Evolutionary conservation across 495 filamentous ascomycete genomes (phyloP).

Genomic region (Tuber microsphaerosporum): DNA sequence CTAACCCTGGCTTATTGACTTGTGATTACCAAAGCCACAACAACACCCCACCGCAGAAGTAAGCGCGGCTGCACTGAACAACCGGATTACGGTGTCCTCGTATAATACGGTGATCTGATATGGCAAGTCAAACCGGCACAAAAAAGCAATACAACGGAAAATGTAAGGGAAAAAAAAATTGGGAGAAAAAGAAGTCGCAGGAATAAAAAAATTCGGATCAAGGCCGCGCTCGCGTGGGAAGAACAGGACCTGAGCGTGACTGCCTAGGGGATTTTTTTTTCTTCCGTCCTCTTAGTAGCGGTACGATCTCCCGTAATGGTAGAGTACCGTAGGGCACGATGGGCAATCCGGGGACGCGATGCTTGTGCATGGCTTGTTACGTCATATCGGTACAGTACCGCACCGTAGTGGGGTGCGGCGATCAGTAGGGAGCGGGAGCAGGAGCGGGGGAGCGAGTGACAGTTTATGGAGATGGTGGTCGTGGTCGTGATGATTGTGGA

Average conservation of each 20-base stretch:
- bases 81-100: background rate
- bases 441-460: background rate
- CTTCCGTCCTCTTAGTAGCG: too few relatives aligned
- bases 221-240: background rate
- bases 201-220: background rate
- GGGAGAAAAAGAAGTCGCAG: background rate
- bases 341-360: background rate
- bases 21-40: background rate
- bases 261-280: background rate
- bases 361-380: background rate
- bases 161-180: background rate
- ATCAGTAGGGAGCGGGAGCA: too few relatives aligned
- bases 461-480: background rate
- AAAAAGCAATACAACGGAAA: background rate
- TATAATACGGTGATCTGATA: background rate
- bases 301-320: background rate
- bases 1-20: background rate
- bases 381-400: background rate
- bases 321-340: background rate
- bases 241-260: background rate
- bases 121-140: background rate
- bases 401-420: too few relatives aligned
- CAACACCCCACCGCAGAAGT: background rate
- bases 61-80: background rate
- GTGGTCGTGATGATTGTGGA: background rate